These are phyloP conservation scores for Tieghemiomyces parasiticus DNA, from an alignment of 192 early-diverging fungal species.

Conservation along the genomic window DNA sequence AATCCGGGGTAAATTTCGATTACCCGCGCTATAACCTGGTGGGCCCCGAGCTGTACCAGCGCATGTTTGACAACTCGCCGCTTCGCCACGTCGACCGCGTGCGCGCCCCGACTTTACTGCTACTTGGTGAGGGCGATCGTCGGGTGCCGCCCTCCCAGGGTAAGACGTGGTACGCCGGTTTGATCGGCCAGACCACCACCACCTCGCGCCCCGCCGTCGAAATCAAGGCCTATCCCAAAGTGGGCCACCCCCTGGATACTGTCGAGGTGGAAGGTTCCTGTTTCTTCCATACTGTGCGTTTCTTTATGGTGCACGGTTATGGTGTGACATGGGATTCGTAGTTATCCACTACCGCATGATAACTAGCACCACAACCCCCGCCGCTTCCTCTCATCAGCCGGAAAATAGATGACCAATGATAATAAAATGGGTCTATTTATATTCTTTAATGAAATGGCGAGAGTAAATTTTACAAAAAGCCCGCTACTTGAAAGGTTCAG, in stretches of 20 bases:
- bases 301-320: neutral
- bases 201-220: slow-evolving; percentile 27
- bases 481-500: too few species aligned
- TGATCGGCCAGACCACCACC: slow-evolving; percentile 18
- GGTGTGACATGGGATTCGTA: neutral
- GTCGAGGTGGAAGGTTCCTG: slow-evolving; percentile 41
- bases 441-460: too few species aligned
- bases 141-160: slow-evolving; percentile 59
- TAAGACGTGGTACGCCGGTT: slow-evolving; percentile 20
- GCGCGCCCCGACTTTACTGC: slow-evolving; percentile 42
- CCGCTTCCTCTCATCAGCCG: too few species aligned
- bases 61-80: slow-evolving; percentile 41
- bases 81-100: slow-evolving; percentile 36
- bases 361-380: too few species aligned
- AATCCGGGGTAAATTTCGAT: slow-evolving; percentile 39
- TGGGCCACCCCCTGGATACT: slow-evolving; percentile 41
- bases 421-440: too few species aligned
- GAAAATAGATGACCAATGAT: too few species aligned
- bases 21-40: slow-evolving; percentile 37
- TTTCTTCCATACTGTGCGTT: slow-evolving; percentile 13
- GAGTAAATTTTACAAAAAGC: too few species aligned
- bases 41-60: slow-evolving; percentile 34
- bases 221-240: slow-evolving; percentile 37
- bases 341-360: too few species aligned
- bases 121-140: slow-evolving; percentile 49